Evolutionary conservation across 2,329 filamentous ascomycete species (phyloP).

Genomic region (Ambrosiella xylebori): DNA sequence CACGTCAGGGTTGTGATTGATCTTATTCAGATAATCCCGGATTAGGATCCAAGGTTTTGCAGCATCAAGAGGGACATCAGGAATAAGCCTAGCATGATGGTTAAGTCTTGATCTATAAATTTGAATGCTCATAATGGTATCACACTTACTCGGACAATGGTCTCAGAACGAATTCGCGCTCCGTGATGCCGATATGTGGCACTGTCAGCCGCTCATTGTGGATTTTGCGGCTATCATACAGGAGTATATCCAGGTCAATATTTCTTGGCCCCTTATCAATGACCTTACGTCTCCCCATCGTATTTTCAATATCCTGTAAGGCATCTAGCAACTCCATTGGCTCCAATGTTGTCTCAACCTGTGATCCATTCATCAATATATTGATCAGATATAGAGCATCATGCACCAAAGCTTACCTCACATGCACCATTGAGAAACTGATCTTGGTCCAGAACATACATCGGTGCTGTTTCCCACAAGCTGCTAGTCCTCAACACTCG

Average conservation of each 20-base stretch:
- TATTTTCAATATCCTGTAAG: conserved; percentile 69
- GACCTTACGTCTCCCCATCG: conserved; percentile 62
- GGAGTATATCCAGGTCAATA: conserved; percentile 82
- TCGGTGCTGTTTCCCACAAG: conserved; percentile 86
- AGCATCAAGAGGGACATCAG: conserved; percentile 34
- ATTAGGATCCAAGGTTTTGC: conserved; percentile 41
- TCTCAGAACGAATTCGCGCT: conserved; percentile 83
- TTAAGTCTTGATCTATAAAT: too few species aligned
- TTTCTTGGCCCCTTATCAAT: conserved; percentile 89
- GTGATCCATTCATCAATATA: not conserved
- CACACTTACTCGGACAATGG: conserved; percentile 57
- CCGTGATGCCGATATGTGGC: conserved; percentile 69
- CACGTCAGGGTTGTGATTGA: conserved; percentile 31
- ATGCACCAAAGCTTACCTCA: conserved; percentile 43
- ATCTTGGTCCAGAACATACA: conserved; percentile 86
- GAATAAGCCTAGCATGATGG: conserved; percentile 30
- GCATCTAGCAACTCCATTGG: conserved; percentile 62
- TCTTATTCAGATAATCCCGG: conserved; percentile 42
- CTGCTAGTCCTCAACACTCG: conserved; percentile 64
- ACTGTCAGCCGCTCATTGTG: conserved; percentile 59
- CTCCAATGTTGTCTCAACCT: conserved; percentile 66
- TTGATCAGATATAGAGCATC: not conserved
- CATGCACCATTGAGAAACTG: conserved; percentile 84
- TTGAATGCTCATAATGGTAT: too few species aligned
- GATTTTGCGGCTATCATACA: conserved; percentile 55